phyloP scores from a whole-genome alignment of 768 basidiomycete genomes.

The Kwoniella pini region DNA sequence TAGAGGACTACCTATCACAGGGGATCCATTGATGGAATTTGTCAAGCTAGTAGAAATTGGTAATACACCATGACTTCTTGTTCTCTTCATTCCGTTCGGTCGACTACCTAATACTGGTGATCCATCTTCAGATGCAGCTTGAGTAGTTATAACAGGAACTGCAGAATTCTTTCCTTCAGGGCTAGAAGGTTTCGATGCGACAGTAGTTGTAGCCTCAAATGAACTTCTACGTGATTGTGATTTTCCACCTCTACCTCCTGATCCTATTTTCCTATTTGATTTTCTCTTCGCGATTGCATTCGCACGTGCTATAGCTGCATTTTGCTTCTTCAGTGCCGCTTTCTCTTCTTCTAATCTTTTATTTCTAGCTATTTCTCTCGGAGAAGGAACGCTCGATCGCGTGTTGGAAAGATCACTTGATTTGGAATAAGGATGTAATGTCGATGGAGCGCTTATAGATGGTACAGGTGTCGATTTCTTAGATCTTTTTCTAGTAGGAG shows the following conservation, averaged over 20 bases:
- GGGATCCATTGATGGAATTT: slow-evolving; percentile 11
- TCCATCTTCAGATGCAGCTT: slow-evolving; percentile 10
- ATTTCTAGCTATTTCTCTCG: slow-evolving; percentile 19
- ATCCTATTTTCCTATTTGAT: background rate
- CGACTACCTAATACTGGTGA: background rate
- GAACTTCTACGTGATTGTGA: background rate
- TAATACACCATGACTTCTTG: slow-evolving; percentile 25
- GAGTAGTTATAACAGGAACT: slow-evolving; percentile 1
- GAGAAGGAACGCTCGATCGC: slow-evolving; percentile 31
- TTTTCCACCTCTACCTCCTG: background rate
- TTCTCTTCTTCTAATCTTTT: slow-evolving; percentile 27
- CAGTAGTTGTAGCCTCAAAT: background rate
- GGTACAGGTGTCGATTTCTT: slow-evolving; percentile 10
- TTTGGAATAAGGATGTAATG: slow-evolving; percentile 30
- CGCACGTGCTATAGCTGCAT: slow-evolving; percentile 27
- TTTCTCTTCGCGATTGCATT: slow-evolving; percentile 22
- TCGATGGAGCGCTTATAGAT: background rate
- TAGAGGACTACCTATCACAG: slow-evolving; percentile 27
- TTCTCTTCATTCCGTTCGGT: slow-evolving; percentile 28
- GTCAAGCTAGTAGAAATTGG: slow-evolving; percentile 19
- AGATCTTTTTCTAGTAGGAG: slow-evolving; percentile 9
- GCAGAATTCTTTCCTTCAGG: slow-evolving; percentile 2
- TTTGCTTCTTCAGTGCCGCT: slow-evolving; percentile 20
- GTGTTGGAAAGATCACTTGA: slow-evolving; percentile 27
- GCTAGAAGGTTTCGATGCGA: background rate